phyloP scores from a whole-genome alignment of 805 yeast species.

The Candida morakotiae region DNA sequence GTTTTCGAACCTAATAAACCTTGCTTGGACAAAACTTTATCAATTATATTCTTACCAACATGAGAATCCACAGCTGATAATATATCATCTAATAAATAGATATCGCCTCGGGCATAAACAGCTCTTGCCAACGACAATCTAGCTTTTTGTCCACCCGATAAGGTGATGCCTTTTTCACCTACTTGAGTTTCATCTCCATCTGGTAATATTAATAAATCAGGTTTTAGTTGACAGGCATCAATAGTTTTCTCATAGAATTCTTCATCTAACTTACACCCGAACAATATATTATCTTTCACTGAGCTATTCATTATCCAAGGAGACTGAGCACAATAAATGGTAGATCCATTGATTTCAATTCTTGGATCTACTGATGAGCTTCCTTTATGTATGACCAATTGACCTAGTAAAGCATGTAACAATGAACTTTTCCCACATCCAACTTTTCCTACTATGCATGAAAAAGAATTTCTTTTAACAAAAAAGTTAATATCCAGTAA shows the following conservation, averaged over 20 bases:
- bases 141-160: conserved; percentile 98
- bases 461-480: conserved; percentile 71
- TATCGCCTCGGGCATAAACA: conserved; percentile 89
- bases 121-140: conserved; percentile 93
- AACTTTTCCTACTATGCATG: conserved; percentile 85
- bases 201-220: conserved; percentile 75
- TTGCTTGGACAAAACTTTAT: conserved; percentile 74
- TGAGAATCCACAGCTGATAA: conserved; percentile 97
- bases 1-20: conserved; percentile 76
- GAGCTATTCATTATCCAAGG: conserved; percentile 98
- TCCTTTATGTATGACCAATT: conserved; percentile 73
- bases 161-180: conserved; percentile 95
- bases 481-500: conserved; percentile 56
- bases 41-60: conserved; percentile 82
- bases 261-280: conserved; percentile 82
- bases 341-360: conserved; percentile 63
- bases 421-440: conserved; percentile 89
- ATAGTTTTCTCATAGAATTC: conserved; percentile 77
- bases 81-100: conserved; percentile 87
- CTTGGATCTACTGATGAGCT: conserved; percentile 39
- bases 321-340: conserved; percentile 87
- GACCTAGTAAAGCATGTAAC: conserved; percentile 77
- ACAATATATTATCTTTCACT: conserved; percentile 83
- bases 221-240: conserved; percentile 80
- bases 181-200: conserved; percentile 91